Conservation (phyloP, 202 grass and related monocot genomes). For the Bolboschoenoplectus hybrid region DNA sequence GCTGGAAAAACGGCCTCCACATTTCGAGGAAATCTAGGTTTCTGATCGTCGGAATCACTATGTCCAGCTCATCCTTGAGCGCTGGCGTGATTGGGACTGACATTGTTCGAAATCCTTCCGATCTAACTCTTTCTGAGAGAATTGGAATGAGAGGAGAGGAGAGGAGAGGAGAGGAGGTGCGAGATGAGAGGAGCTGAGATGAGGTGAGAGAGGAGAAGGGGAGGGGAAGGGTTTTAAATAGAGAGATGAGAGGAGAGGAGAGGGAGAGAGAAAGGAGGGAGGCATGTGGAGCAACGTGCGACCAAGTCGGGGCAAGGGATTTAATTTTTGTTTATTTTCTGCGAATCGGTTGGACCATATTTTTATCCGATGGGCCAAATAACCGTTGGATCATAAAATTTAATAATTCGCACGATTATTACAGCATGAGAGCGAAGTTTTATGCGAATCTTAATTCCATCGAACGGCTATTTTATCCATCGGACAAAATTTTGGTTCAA, state of each 20-base stretch:
- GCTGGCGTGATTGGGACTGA: slow-evolving; percentile 59
- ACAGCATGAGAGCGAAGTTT: too few species aligned
- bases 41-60: slow-evolving; percentile 87
- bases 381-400: too few species aligned
- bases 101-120: not conserved
- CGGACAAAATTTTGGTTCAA: too few species aligned
- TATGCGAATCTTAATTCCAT: too few species aligned
- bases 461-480: too few species aligned
- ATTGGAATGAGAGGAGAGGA: not conserved
- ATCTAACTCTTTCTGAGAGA: not conserved
- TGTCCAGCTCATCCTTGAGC: slow-evolving; percentile 87
- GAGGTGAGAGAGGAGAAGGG: not conserved
- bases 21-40: slow-evolving; percentile 92
- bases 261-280: not conserved
- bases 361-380: too few species aligned
- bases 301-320: slow-evolving; percentile 20
- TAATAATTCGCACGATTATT: too few species aligned
- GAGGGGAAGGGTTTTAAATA: slow-evolving; percentile 25
- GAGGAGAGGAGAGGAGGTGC: not conserved
- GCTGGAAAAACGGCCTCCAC: slow-evolving; percentile 91
- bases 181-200: not conserved
- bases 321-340: slow-evolving; percentile 1
- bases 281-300: slow-evolving; percentile 37
- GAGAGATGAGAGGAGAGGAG: not conserved
- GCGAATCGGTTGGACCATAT: too few species aligned